These are phyloP conservation scores for Epichloe scottii DNA, from an alignment of 2,329 filamentous ascomycete genomes.

Conservation along the genomic window DNA sequence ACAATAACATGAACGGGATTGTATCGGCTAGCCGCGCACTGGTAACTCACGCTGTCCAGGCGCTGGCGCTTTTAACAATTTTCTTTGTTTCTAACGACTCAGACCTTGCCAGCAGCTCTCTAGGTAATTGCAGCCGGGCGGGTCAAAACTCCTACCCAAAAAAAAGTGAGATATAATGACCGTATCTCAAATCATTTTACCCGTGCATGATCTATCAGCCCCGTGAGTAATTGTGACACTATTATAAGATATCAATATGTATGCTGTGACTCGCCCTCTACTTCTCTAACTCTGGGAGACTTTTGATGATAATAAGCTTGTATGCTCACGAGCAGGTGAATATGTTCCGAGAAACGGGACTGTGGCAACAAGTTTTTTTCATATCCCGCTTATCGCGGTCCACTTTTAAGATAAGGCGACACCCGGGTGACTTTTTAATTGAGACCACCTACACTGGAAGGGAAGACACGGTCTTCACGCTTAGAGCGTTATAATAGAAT, in stretches of 20 bases:
- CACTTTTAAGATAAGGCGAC: background rate
- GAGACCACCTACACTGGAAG: no score
- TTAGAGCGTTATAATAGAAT: no score
- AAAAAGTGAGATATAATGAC: slow-evolving; percentile 24
- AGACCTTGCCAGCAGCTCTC: slow-evolving; percentile 18
- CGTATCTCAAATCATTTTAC: background rate
- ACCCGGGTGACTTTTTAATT: no score
- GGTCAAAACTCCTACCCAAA: slow-evolving; percentile 16
- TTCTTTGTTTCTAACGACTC: slow-evolving; percentile 27
- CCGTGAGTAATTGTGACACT: background rate
- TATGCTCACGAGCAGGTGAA: no score
- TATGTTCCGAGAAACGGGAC: no score
- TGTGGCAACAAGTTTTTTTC: background rate
- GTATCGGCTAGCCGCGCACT: slow-evolving; percentile 28
- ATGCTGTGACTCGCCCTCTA: no score
- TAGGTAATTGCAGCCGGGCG: slow-evolving; percentile 20
- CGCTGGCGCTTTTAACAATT: slow-evolving; percentile 10
- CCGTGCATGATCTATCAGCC: background rate
- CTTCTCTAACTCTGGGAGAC: no score
- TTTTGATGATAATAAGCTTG: no score
- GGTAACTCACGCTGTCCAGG: slow-evolving; percentile 15
- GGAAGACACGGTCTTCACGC: no score
- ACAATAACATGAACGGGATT: slow-evolving; percentile 31
- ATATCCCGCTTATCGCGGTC: background rate
- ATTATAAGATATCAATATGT: no score